Base-by-base conservation (phyloP, 768 basidiomycete species). In the Mycena galericulata region DNA sequence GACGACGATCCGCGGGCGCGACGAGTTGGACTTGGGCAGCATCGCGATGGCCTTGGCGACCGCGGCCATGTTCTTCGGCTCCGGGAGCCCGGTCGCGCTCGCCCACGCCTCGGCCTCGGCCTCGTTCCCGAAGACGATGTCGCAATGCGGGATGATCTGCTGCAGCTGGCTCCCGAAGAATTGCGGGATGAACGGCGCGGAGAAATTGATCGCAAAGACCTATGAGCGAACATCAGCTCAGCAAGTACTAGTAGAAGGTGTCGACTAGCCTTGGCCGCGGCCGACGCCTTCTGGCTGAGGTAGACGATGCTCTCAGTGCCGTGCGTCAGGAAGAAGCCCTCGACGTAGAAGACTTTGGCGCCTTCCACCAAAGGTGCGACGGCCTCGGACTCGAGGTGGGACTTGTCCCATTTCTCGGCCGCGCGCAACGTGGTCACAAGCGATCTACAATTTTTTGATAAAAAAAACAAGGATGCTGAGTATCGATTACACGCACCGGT, bases 241-340 rank as follows among this genome's bases (percentile, higher is more conserved):
- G 22, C 32, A n/a, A 30, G 30, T 18, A 47, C 20, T 38, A n/a
- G 40, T 30, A 49, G 46, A 36, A 10, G 61, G 49, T 43, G 26
- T 22, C 9, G 22, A 73, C 80, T 17, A 61, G 91, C 95, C 88
- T 98, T 98, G 73, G 89, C 88, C 20, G 87, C 86, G 40, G 82
- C 84, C 11, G 93, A 88, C 5, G 95, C 92, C 70, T 92, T 90
- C 78, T 92, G 89, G 80, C 92, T 89, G 68, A 99, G 82, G 74
- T 91, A 85, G 41, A 94, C 80, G 54, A 89, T 89, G 62, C 88
- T 86, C 62, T 90, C 88, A 63, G 87, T 77, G 49, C 98, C 97
- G 77, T 99, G 97, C 20, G 97, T 97, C 66, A 99, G 87, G 90
- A 99, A 98, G 85, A 92, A 99, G 10, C 97, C 97, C 75, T 96